Base-by-base conservation (phyloP, 495 filamentous ascomycete species). In the Aspergillus coremiiformis region DNA sequence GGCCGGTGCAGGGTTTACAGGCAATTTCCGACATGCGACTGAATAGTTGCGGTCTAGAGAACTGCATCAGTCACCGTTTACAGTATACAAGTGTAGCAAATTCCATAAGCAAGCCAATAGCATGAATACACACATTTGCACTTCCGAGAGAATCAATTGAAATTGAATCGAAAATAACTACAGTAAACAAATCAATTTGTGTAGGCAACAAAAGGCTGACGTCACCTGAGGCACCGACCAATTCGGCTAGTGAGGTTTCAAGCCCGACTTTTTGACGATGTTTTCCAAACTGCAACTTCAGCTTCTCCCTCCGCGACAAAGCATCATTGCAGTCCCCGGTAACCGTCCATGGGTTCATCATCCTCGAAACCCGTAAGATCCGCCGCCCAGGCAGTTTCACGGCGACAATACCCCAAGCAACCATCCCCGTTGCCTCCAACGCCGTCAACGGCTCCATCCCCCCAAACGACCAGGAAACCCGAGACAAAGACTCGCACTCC, bases 311-410 rank as follows among this genome's bases (percentile, higher is more conserved):
- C n/a, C n/a, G n/a, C n/a, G n/a, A n/a, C n/a, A n/a, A n/a, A n/a
- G n/a, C n/a, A n/a, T n/a, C 44, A 35, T 19, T 47, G 21, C 30
- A n/a, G 22, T 17, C 39, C 19, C 15, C 32, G 8, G 23, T 3
- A 15, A 11, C 22, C 39, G 15, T 45, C 5, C 57, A 87, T 87
- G 84, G 84, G 84, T 21, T 75, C 79, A 2, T 75, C 79, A 14
- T 60, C 78, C 29, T 87, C 84, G 5, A 87, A 86, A 66, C 79
- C 77, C 23, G 78, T 71, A 5, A 69, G 70, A 20, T 73, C 79
- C 14, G 79, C 81, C 45, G 74, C 75, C 2, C 61, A 68, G n/a
- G 66, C 73, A 23, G 75, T 73, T 29, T 63, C 75, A 17, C 71
- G 78, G 46, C 74, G 77, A 14, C 74, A 81, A 59, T 84, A 83